A percentile compares a stretch with the other conserved stretches of the same genome.
Evolutionary conservation across 441 rosid genomes (phyloP).

Genomic region (Monsonia emarginata): DNA sequence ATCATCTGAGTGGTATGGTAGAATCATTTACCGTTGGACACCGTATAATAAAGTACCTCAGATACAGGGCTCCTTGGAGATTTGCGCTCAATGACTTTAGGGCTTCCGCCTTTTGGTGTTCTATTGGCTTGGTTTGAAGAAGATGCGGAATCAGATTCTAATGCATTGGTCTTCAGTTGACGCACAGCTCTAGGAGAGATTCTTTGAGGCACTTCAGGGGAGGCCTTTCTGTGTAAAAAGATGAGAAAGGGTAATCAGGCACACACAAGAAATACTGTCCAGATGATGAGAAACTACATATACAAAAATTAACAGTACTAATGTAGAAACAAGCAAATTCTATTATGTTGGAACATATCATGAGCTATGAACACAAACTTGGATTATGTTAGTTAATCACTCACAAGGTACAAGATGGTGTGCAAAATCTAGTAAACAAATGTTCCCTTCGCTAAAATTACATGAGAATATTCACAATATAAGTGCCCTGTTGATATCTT

Average conservation of each 20-base stretch:
- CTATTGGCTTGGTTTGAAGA: slow-evolving; percentile 44
- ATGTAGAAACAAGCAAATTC: neutral
- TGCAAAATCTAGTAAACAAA: neutral
- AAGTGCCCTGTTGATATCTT: neutral
- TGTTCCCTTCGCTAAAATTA: neutral
- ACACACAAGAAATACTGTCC: neutral
- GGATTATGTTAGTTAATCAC: neutral
- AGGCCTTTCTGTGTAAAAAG: slow-evolving; percentile 31
- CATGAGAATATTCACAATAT: neutral
- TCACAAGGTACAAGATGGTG: neutral
- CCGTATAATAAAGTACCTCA: slow-evolving; percentile 43
- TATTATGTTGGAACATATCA: neutral
- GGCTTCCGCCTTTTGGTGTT: slow-evolving; percentile 63
- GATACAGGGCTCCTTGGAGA: slow-evolving; percentile 54
- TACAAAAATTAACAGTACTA: neutral
- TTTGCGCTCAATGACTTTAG: slow-evolving; percentile 60
- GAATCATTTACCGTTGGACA: neutral
- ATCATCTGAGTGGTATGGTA: neutral
- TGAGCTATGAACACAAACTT: neutral
- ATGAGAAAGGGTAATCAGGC: neutral
- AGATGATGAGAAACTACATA: neutral
- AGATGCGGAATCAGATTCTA: slow-evolving; percentile 42
- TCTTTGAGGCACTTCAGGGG: slow-evolving; percentile 56
- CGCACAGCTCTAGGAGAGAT: slow-evolving; percentile 68
- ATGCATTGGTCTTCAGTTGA: slow-evolving; percentile 45